Percentiles rank a stretch among this genome's conserved stretches.
Conservation (phyloP, 495 filamentous ascomycete species). For the Neurospora sp. region DNA sequence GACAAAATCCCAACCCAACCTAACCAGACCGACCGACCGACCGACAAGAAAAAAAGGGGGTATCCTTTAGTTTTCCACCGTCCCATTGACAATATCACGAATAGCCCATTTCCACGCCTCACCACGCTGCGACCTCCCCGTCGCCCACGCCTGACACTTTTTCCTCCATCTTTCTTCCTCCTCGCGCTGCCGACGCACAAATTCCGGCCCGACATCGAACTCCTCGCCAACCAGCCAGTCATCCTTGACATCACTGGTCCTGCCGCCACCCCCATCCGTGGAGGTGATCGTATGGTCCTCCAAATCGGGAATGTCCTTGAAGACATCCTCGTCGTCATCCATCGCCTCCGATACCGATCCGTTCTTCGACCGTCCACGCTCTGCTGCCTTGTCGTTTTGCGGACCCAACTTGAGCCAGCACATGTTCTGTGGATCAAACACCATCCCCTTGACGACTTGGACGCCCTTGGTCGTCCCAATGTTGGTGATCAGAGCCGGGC, state of each 20-base stretch:
- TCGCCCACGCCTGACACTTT: constrained; percentile 72
- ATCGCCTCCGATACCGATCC: constrained; percentile 35
- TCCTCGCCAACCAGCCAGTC: constrained; percentile 88
- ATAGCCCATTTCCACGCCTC: constrained; percentile 41
- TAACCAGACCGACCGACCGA: not conserved
- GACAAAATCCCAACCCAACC: not conserved
- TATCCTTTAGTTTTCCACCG: constrained; percentile 6
- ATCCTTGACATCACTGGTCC: constrained; percentile 50
- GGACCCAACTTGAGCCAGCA: constrained; percentile 74
- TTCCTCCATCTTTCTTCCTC: constrained; percentile 87
- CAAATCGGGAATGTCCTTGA: constrained; percentile 47
- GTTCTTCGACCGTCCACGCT: not conserved
- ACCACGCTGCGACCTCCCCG: constrained; percentile 24
- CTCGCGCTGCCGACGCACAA: constrained; percentile 75
- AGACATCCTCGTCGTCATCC: constrained; percentile 56
- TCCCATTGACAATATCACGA: constrained; percentile 33
- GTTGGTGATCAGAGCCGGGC: constrained; percentile 90
- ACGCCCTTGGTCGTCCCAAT: constrained; percentile 65
- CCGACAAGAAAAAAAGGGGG: not conserved
- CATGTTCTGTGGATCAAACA: constrained; percentile 94
- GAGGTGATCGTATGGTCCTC: constrained; percentile 38
- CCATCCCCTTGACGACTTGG: constrained; percentile 89
- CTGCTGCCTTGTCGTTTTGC: constrained; percentile 10
- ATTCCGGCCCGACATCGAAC: constrained; percentile 94
- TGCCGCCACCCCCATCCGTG: constrained; percentile 23